Percentiles rank a stretch among this genome's conserved stretches.
Conservation (phyloP, 139 green algal genomes). For the Axilococcus clingmanii region DNA sequence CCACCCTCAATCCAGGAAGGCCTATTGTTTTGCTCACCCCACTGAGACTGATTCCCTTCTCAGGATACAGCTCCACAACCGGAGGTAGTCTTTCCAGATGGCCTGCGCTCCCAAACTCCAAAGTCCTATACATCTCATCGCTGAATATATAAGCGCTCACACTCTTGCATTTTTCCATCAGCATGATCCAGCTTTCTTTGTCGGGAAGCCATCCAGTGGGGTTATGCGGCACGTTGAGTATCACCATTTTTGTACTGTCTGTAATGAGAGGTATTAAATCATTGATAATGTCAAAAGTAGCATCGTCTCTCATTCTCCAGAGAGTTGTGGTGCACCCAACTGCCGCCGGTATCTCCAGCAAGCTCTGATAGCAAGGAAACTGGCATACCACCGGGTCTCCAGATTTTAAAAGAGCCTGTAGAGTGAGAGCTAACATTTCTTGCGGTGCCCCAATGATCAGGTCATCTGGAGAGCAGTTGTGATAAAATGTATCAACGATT, state of each 20-base stretch:
- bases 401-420: constrained; percentile 51
- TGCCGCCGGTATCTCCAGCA: constrained; percentile 45
- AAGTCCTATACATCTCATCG: constrained; percentile 69
- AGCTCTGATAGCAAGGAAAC: constrained; percentile 63
- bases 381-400: constrained; percentile 54
- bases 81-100: constrained; percentile 32
- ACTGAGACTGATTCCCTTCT: constrained; percentile 43
- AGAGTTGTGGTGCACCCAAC: constrained; percentile 14
- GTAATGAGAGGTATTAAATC: not conserved
- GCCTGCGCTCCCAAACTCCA: constrained; percentile 33
- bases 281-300: too few relatives aligned
- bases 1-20: constrained; percentile 52
- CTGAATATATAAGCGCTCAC: constrained; percentile 45
- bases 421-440: constrained; percentile 43
- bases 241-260: constrained; percentile 23
- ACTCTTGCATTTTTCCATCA: constrained; percentile 26
- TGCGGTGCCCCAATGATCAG: constrained; percentile 18
- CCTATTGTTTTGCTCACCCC: constrained; percentile 61
- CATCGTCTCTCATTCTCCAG: not conserved
- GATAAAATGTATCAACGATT: constrained; percentile 12
- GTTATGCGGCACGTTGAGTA: constrained; percentile 84
- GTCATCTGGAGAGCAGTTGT: constrained; percentile 1
- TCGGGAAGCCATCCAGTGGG: constrained; percentile 41
- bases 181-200: constrained; percentile 15
- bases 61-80: constrained; percentile 37